Evolutionary conservation across 2,329 filamentous ascomycete genomes (phyloP), one percentile per base, ranked within the genome.

Genomic region (Dryadomyces quercivorus): DNA sequence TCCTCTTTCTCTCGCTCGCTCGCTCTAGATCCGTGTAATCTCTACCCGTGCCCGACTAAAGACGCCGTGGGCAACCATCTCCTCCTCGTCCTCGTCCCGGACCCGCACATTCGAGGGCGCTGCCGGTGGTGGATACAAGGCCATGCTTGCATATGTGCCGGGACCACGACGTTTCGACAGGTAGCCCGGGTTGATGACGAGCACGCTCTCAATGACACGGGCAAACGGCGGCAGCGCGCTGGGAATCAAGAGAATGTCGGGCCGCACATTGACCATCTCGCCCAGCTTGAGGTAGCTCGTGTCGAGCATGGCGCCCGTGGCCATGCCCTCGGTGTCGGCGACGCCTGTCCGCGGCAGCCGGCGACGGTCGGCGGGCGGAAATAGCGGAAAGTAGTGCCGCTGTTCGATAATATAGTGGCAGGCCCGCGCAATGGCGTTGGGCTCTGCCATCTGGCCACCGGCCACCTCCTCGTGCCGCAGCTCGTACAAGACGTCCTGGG

Each of bases 161-260:
- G 91, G 78, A 1, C 85, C 90, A 56, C 82, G 84, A 55, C 87
- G 82, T 70, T 95, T 96, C 16, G 89, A 93, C 38, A 95, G 71
- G 51, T 82, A 84, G 5, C 93, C 92, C 0, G 93, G 92, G 66
- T 98, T 98, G 63, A 98, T 85, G 13, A 90, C 82, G 7, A 97
- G 70, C 0, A 96, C 90, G 61, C 85, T 88, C 64, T 96, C 88
- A 12, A 97, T 84, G 45, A 96, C 89, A 80, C 88, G 94, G 43
- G 88, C 87, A 74, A 94, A 95, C 2, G 90, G 85, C 22, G 87
- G 87, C 61, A 97, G 69, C 49, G 85, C 78, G 63, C 89, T 95
- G 1, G 93, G 92, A 49, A 86, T 74, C 50, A 97, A 75, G 63
- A 97, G 70, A 42, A 97, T 76, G 69, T 98, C 93, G 0, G 91